Base-by-base conservation (phyloP, 495 filamentous ascomycete genomes). In the Amphirosellinia nigrospora region DNA sequence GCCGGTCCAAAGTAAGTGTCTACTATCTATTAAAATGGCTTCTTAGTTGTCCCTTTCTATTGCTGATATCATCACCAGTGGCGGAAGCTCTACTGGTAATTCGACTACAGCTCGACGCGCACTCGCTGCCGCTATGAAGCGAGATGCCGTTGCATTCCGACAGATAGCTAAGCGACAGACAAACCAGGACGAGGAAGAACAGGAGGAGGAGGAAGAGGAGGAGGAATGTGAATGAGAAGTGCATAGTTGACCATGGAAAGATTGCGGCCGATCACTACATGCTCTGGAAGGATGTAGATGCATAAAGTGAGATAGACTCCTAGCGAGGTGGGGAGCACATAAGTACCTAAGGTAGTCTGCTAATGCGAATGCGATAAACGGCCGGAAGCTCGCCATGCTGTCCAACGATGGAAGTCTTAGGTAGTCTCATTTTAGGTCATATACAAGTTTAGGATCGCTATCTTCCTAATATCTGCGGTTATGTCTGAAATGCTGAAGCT, bases 1-100 rank as follows among this genome's bases (percentile, higher is more conserved):
- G 16, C 84, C 86, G 3, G 82, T 88, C 32, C 86, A 88, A 75
- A 81, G 75, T 77, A 61, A 70, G 73, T 68, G 15, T 26, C 23
- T 34, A 26, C 15, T 36, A 52, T 28, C 8, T 13, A 21, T 64
- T 28, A 6, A 50, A 64, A 65, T 9, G 16, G 2, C 9, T 26
- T 11, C 10, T 32, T 53, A 15, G 13, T 50, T 36, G 16, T 11
- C 43, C 0, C 0, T 21, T 16, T 46, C 5, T 13, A 62, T 59
- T 15, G 36, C 70, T 71, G 8, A 71, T 59, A 64, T 48, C 26
- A 68, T 55, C 39, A n/a, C 23, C 13, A 76, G 72, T 76, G 62
- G 66, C 21, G 52, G 52, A 59, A 38, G 21, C 9, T 38, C 68
- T 21, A 71, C 69, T 39, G 30, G 70, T 36, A 73, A 55, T 11